Evolutionary conservation across 2,329 filamentous ascomycete genomes (phyloP), one percentile per base, ranked within the genome.

Genomic region (Penicillium sp.): DNA sequence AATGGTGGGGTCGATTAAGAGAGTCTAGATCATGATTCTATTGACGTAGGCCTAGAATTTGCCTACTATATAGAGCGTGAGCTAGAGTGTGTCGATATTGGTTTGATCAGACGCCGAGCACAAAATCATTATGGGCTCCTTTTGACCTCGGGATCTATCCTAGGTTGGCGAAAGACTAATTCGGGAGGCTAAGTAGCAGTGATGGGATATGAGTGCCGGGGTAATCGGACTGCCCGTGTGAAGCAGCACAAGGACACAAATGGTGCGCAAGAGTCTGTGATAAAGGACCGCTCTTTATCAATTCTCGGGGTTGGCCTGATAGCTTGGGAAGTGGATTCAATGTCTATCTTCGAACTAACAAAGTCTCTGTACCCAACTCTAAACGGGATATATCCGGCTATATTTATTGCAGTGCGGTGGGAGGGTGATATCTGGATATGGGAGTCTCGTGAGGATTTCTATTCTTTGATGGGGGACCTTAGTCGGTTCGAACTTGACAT

Each of bases 371-470:
- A 48, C 49, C 55, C 58, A n/a, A 44, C 21, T 29, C 15, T 15
- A 12, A 49, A 48, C 41, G 31, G 36, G 8, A 27, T 7, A 44
- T 57, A 60, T 41, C 58, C 50, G n/a, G 41, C 53, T 51, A 60
- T 33, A 42, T 56, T 57, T 49, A 47, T 60, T 33, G 49, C 49
- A 55, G 47, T 60, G 42, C 45, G 53, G 33, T 60, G 50, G 54
- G 27, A 39, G 17, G 54, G 57, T 38, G 45, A 42, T 29, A 43
- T 47, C 21, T 60, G 50, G 58, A 60, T 45, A 44, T 60, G 54
- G 58, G 58, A 60, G 39, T 49, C 44, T 19, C 50, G 58, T n/a
- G 45, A 57, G 31, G 39, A 44, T 27, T 55, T 60, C 15, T 6
- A 27, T n/a, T 48, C 23, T 29, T 54, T 60, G 27, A 52, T 60